Conservation (phyloP, 169 alveolate species). For the Miamiensis avidus region DNA sequence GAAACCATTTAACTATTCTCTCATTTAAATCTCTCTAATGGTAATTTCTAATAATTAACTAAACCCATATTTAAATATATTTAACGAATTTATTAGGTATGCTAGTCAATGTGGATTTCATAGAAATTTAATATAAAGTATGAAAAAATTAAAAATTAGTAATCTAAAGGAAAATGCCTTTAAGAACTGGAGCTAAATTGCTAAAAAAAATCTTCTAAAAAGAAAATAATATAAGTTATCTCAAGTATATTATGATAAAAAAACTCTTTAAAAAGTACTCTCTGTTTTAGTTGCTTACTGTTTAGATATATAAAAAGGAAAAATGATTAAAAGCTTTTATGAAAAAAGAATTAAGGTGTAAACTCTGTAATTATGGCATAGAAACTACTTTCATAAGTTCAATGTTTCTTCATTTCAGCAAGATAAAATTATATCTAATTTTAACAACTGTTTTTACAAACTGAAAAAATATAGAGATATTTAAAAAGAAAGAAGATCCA, state of each 20-base stretch:
- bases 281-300: background rate
- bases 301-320: background rate
- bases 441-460: too few species aligned
- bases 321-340: too few species aligned
- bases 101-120: background rate
- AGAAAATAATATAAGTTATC: background rate
- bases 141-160: background rate
- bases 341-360: background rate
- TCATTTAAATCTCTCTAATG: too few species aligned
- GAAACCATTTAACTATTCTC: too few species aligned
- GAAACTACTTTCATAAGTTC: background rate
- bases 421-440: background rate
- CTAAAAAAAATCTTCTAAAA: background rate
- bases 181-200: background rate
- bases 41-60: too few species aligned
- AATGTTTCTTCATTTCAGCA: background rate
- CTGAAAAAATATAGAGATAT: too few species aligned
- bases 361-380: background rate
- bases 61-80: too few species aligned
- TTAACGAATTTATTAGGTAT: background rate
- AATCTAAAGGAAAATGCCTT: background rate
- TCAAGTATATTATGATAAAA: background rate
- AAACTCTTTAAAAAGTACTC: too few species aligned
- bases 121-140: too few species aligned
- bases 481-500: too few species aligned